Evolutionary conservation across 2,329 filamentous ascomycete genomes (phyloP).

Genomic region (Scolecobasidium constrictum): DNA sequence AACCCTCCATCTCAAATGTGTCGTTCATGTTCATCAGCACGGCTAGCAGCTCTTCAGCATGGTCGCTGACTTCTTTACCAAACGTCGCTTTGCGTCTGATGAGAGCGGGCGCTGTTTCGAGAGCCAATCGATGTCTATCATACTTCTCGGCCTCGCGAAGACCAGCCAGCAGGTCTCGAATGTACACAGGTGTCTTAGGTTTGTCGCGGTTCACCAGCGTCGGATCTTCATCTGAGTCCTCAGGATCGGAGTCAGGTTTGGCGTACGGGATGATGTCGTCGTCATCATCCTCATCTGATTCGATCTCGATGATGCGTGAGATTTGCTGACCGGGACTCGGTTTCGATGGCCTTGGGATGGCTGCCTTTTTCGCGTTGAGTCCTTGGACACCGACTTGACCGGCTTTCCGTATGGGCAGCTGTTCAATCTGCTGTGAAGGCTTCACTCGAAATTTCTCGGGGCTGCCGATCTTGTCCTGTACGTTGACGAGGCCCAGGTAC

Average conservation of each 20-base stretch:
- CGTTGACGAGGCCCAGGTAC: constrained; percentile 56
- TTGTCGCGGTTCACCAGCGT: constrained; percentile 78
- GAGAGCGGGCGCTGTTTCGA: constrained; percentile 64
- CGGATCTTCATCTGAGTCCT: constrained; percentile 89
- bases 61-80: constrained; percentile 76
- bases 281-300: constrained; percentile 45
- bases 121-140: constrained; percentile 70
- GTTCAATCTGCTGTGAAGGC: not conserved
- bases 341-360: not conserved
- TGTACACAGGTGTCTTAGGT: constrained; percentile 66
- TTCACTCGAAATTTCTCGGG: constrained; percentile 36
- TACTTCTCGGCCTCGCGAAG: constrained; percentile 74
- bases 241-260: constrained; percentile 78
- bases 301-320: constrained; percentile 41
- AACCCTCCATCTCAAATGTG: constrained; percentile 69
- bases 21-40: constrained; percentile 73
- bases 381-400: not conserved
- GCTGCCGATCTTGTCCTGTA: constrained; percentile 53
- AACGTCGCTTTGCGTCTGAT: constrained; percentile 84
- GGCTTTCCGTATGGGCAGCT: not conserved
- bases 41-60: constrained; percentile 69
- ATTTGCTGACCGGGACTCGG: not conserved
- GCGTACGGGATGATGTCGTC: constrained; percentile 66
- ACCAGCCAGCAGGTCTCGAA: constrained; percentile 70
- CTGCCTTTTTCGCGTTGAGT: not conserved